phyloP scores from a whole-genome alignment of 2,329 filamentous ascomycete genomes.

The Pseudogymnoascus sp. region DNA sequence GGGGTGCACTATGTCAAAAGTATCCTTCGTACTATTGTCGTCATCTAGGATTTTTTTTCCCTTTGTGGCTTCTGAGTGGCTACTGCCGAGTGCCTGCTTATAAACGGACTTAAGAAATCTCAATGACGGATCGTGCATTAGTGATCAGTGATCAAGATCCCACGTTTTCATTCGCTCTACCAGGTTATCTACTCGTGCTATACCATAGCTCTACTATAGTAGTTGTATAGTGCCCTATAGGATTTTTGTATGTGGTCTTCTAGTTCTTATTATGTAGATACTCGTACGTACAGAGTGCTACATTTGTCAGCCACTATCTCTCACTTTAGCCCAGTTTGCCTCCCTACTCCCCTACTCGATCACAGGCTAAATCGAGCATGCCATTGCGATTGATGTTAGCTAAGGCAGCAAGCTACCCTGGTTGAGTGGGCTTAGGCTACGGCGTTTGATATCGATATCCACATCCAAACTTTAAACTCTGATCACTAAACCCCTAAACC shows the following conservation, averaged over 20 bases:
- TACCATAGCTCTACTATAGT: background rate
- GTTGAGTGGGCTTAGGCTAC: background rate
- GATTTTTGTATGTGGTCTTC: background rate
- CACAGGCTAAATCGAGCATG: background rate
- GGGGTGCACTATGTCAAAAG: background rate
- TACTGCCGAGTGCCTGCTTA: background rate
- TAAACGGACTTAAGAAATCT: background rate
- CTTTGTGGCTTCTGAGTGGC: background rate
- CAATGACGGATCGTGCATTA: background rate
- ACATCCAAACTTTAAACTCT: background rate
- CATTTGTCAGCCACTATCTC: background rate
- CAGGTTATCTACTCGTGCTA: background rate
- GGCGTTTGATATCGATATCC: background rate
- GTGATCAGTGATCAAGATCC: background rate
- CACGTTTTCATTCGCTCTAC: background rate
- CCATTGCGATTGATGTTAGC: background rate
- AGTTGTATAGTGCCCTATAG: background rate
- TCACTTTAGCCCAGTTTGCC: background rate
- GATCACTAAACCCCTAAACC: background rate
- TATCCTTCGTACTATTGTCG: background rate
- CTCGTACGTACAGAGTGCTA: background rate
- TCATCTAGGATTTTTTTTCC: background rate
- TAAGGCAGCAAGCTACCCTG: background rate
- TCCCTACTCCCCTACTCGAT: background rate
- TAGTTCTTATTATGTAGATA: background rate